Conservation (phyloP, 1,139 yeast genomes). For the Martiniozyma asiatica region DNA sequence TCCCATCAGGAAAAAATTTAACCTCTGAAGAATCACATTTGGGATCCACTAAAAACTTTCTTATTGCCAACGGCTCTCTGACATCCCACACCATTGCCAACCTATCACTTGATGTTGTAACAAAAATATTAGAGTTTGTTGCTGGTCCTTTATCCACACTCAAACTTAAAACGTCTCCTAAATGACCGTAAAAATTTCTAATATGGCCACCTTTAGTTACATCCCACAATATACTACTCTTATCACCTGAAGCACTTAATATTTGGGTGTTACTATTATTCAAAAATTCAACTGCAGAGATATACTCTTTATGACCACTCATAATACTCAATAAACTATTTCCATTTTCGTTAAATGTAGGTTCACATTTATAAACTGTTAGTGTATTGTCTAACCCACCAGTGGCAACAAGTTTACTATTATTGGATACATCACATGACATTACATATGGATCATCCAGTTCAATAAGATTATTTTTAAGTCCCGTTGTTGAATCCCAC, state of each 20-base stretch:
- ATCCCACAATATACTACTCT: constrained; percentile 78
- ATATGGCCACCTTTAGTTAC: constrained; percentile 43
- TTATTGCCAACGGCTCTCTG: constrained; percentile 41
- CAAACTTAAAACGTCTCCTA: constrained; percentile 67
- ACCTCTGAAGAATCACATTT: constrained; percentile 54
- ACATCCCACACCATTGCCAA: constrained; percentile 63
- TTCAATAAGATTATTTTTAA: constrained; percentile 58
- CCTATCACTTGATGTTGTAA: constrained; percentile 71
- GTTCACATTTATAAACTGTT: constrained; percentile 42
- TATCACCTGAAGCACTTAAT: constrained; percentile 73
- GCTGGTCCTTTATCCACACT: constrained; percentile 21
- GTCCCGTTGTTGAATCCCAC: constrained; percentile 73
- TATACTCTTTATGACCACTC: constrained; percentile 76
- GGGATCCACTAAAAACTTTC: constrained; percentile 48
- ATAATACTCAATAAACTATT: constrained; percentile 37
- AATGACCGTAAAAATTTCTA: constrained; percentile 57
- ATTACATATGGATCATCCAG: constrained; percentile 71
- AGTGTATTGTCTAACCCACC: constrained; percentile 80
- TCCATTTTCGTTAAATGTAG: constrained; percentile 7
- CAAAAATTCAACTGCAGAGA: constrained; percentile 62
- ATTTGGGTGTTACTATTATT: constrained; percentile 35
- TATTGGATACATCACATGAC: constrained; percentile 62
- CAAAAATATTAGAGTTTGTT: constrained; percentile 28
- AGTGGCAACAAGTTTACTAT: constrained; percentile 54
- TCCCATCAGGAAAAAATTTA: constrained; percentile 60